Evolutionary conservation across 805 yeast genomes (phyloP).

Genomic region (Yarrowia sp.): DNA sequence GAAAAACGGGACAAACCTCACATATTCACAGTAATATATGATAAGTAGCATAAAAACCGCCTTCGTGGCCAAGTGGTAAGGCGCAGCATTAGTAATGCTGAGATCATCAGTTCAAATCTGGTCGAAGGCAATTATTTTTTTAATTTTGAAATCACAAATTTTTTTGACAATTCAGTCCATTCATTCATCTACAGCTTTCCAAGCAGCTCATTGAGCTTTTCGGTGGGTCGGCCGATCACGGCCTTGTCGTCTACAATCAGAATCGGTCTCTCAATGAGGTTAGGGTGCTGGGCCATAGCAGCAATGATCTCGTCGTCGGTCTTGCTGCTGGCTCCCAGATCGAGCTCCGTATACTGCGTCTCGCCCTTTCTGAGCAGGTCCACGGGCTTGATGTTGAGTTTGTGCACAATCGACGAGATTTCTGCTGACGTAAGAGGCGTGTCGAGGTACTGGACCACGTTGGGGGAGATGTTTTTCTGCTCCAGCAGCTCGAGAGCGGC

Average conservation of each 20-base stretch:
- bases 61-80: constrained; percentile 33
- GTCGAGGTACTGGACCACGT: constrained; percentile 26
- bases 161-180: neutral
- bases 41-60: neutral
- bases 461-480: constrained; percentile 2
- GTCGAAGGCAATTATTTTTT: constrained; percentile 29
- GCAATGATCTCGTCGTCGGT: neutral
- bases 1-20: too few species aligned
- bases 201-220: constrained; percentile 23
- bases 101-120: constrained; percentile 35
- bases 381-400: constrained; percentile 9
- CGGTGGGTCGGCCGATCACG: constrained; percentile 34
- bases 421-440: constrained; percentile 13
- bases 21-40: too few species aligned
- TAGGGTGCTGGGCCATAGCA: constrained; percentile 29
- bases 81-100: constrained; percentile 33
- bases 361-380: constrained; percentile 34
- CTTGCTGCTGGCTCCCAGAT: neutral
- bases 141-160: neutral
- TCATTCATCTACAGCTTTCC: constrained; percentile 9
- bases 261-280: constrained; percentile 36
- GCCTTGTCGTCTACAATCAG: constrained; percentile 31
- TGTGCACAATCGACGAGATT: neutral
- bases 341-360: constrained; percentile 5
- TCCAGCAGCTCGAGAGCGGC: constrained; percentile 37